Percentiles rank a stretch among this genome's conserved stretches.
These are phyloP conservation scores for Marvania coccoides DNA, from an alignment of 139 green algal genomes.

Conservation along the genomic window DNA sequence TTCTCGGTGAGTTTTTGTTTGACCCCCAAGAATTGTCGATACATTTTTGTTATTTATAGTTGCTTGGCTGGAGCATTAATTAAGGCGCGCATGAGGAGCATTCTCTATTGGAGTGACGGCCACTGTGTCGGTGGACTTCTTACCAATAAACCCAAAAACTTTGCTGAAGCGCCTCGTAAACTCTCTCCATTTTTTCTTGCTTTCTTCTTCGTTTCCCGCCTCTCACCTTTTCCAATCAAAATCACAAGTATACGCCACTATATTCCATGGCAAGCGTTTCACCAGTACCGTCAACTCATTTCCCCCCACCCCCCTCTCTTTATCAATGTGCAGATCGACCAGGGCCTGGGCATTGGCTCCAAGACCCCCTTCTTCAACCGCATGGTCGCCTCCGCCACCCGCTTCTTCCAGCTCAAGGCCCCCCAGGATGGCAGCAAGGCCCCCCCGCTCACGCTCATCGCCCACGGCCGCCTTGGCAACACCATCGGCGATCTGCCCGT, in stretches of 20 bases:
- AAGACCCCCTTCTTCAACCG: conserved; percentile 70
- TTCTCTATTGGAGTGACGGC: background rate
- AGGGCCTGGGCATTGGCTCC: conserved; percentile 66
- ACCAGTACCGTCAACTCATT: too few relatives aligned
- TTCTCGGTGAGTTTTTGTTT: conserved; percentile 40
- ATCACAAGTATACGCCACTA: background rate
- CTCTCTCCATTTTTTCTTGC: background rate
- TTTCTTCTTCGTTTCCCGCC: background rate
- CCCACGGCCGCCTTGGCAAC: conserved; percentile 60
- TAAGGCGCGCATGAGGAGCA: conserved; percentile 13
- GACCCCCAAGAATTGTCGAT: too few relatives aligned
- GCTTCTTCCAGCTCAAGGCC: conserved; percentile 59
- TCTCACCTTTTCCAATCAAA: background rate
- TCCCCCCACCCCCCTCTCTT: too few relatives aligned
- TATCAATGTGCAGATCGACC: conserved; percentile 58
- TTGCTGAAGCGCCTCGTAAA: conserved; percentile 14
- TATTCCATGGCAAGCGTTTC: too few relatives aligned
- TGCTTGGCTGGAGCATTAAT: background rate
- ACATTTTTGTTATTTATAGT: background rate
- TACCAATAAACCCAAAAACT: conserved; percentile 30
- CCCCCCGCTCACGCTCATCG: conserved; percentile 65
- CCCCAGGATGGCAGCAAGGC: conserved; percentile 1
- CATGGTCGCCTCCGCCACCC: conserved; percentile 36
- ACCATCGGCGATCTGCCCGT: conserved; percentile 80
- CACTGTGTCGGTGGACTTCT: background rate